phyloP scores from a whole-genome alignment of 441 rosid genomes.

The Populus hybrid region DNA sequence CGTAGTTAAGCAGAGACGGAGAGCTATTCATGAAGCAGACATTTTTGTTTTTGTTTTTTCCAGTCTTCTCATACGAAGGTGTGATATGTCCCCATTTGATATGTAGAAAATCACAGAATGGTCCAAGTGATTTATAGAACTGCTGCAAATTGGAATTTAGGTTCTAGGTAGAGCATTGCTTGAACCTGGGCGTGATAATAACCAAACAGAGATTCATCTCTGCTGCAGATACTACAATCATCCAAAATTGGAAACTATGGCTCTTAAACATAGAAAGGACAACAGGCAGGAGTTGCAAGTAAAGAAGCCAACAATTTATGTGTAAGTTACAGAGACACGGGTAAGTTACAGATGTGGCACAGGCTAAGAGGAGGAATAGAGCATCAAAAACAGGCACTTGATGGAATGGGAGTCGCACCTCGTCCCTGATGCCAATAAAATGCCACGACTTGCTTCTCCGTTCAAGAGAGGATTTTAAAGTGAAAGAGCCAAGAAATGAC shows the following conservation, averaged over 20 bases:
- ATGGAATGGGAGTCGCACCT: neutral
- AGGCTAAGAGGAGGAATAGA: neutral
- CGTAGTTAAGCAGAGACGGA: neutral
- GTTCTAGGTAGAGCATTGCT: neutral
- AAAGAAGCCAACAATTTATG: neutral
- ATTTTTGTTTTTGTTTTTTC: too few relatives aligned
- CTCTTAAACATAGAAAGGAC: neutral
- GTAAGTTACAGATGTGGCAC: neutral
- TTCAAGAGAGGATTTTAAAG: conserved; percentile 37
- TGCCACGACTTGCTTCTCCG: neutral
- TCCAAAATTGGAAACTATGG: neutral
- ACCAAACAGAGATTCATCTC: neutral
- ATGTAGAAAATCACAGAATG: neutral
- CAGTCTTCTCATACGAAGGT: neutral
- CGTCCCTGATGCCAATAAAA: neutral
- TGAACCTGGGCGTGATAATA: neutral
- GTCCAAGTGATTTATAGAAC: neutral
- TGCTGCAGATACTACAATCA: neutral
- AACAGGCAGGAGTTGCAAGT: neutral
- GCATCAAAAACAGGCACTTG: neutral
- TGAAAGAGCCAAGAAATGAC: conserved; percentile 59
- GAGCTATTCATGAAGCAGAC: neutral
- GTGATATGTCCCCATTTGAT: neutral
- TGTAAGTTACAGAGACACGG: too few relatives aligned
- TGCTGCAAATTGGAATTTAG: neutral